A percentile compares a stretch with the other conserved stretches of the same genome.
Conservation (phyloP, 805 yeast genomes). For the Metschnikowia lochheadii region DNA sequence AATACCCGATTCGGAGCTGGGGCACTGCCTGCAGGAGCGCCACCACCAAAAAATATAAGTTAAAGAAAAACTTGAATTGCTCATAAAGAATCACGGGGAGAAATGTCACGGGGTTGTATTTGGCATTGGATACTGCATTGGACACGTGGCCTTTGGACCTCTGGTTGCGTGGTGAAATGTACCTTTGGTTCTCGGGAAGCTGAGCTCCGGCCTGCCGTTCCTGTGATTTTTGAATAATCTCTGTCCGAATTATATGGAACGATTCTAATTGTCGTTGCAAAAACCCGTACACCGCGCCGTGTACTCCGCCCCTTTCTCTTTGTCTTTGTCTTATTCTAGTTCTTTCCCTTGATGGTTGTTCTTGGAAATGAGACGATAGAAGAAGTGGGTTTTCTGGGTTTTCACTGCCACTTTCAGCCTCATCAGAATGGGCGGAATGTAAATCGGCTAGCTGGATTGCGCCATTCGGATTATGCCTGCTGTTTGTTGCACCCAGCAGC, state of each 20-base stretch:
- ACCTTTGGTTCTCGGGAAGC: slow-evolving; percentile 26
- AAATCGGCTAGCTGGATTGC: slow-evolving; percentile 2
- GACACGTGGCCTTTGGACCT: slow-evolving; percentile 39
- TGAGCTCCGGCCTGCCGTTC: background rate
- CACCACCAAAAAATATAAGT: slow-evolving; percentile 84
- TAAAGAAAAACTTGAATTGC: slow-evolving; percentile 96
- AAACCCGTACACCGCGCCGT: background rate
- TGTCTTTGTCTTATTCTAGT: background rate
- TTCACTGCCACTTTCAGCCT: slow-evolving; percentile 1
- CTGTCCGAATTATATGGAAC: slow-evolving; percentile 5
- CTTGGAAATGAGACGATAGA: background rate
- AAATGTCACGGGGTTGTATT: slow-evolving; percentile 83
- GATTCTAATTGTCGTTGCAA: slow-evolving; percentile 2
- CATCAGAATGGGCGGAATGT: background rate
- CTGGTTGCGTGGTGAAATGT: slow-evolving; percentile 36
- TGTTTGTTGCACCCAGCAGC: slow-evolving; percentile 13
- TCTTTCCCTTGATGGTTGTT: too few species aligned
- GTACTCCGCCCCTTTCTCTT: background rate
- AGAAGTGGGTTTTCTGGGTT: background rate
- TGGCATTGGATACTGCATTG: slow-evolving; percentile 90
- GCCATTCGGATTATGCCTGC: background rate
- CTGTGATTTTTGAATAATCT: slow-evolving; percentile 5
- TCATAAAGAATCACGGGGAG: slow-evolving; percentile 86
- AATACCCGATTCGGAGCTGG: slow-evolving; percentile 83
- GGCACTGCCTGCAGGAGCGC: slow-evolving; percentile 93